Base-by-base conservation (phyloP, 768 basidiomycete species). In the Pulveroboletus frians region DNA sequence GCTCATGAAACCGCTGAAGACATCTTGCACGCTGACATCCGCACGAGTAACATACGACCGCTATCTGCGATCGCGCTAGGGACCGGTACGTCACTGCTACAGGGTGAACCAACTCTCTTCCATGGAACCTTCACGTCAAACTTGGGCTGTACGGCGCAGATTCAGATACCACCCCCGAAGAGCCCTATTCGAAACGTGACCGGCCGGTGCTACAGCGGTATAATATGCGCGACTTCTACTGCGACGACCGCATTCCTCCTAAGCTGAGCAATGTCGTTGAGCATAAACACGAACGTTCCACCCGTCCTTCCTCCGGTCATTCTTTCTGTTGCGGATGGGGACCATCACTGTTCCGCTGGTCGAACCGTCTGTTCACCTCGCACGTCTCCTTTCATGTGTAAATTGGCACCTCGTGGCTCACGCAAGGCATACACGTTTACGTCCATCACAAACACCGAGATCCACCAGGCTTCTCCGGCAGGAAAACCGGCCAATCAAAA, bases 401-500 rank as follows among this genome's bases (percentile, higher is more conserved):
- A 60, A 50, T 56, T 46, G 39, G 45, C 48, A 20, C 66, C 66
- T 62, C 61, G 57, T 60, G 61, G 58, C 32, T 44, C 48, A 48
- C 55, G 65, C 63, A 63, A 67, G 67, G 66, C 50, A 1, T 46
- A 67, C 63, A 69, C 63, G 59, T 61, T 65, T 59, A 48, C 54
- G 5, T 43, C 52, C 50, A 56, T 68, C 56, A 67, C 67, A 59
- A 69, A 67, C 47, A 49, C 66, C 60, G 65, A 50, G 52, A 59
- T 63, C 57, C 63, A 67, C 59, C 40, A 40, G 38, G 37, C 55
- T 60, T 65, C 60, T 57, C 59, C 52, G 56, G 46, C 53, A 35
- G 49, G 57, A 50, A 51, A 43, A 21, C 36, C 21, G 51, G 39
- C 63, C 59, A 64, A 69, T 69, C 57, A 58, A 38, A 54, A 45